Evolutionary conservation across 1,284 basidiomycete genomes (phyloP).

Genomic region (Apiotrichum montevideense): DNA sequence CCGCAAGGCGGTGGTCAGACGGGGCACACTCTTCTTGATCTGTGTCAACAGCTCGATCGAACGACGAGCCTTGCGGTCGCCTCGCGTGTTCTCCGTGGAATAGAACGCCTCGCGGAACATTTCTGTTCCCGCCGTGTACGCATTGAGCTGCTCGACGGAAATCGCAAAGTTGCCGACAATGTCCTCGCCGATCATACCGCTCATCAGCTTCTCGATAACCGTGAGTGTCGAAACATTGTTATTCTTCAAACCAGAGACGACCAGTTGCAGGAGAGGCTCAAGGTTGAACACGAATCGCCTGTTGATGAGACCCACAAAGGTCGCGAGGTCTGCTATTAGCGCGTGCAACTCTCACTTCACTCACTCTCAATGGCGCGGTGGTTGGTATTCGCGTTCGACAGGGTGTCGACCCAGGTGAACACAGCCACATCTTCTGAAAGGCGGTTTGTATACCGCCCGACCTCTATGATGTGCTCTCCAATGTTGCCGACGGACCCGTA

Average conservation of each 20-base stretch:
- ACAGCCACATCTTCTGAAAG: slow-evolving; percentile 92
- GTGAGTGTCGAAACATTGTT: slow-evolving; percentile 82
- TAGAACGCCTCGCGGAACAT: slow-evolving; percentile 72
- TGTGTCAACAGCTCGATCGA: slow-evolving; percentile 16
- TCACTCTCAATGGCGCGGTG: slow-evolving; percentile 83
- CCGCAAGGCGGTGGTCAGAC: slow-evolving; percentile 65
- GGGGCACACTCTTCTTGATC: slow-evolving; percentile 44
- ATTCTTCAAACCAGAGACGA: slow-evolving; percentile 81
- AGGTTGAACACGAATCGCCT: slow-evolving; percentile 75
- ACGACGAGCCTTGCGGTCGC: slow-evolving; percentile 6
- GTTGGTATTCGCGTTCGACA: slow-evolving; percentile 85
- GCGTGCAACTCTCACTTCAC: slow-evolving; percentile 35
- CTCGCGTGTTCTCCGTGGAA: slow-evolving; percentile 43
- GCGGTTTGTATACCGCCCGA: slow-evolving; percentile 79
- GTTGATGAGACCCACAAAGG: slow-evolving; percentile 89
- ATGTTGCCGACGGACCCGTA: slow-evolving; percentile 97
- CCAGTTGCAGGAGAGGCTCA: slow-evolving; percentile 77
- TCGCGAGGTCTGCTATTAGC: slow-evolving; percentile 62
- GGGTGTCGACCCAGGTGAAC: slow-evolving; percentile 79
- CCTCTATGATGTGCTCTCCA: slow-evolving; percentile 81
- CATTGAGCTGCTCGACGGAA: slow-evolving; percentile 77
- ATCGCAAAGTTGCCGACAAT: slow-evolving; percentile 68
- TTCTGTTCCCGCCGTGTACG: slow-evolving; percentile 82
- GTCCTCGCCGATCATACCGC: slow-evolving; percentile 92
- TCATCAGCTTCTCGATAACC: slow-evolving; percentile 84